Conservation (phyloP, 1,284 basidiomycete species). For the Cystobasidium sp. region DNA sequence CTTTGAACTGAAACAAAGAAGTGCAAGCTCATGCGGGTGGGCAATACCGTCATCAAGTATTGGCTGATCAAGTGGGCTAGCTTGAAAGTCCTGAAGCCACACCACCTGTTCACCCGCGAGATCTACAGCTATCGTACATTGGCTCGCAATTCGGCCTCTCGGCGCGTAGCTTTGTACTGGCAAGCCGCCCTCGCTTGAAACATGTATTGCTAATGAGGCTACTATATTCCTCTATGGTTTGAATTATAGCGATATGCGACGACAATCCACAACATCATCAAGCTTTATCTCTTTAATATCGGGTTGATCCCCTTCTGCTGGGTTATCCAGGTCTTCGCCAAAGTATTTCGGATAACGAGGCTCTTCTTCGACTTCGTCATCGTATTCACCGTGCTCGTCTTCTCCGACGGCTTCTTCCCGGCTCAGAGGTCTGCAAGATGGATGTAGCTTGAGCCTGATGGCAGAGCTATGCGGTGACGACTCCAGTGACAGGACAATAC, state of each 20-base stretch:
- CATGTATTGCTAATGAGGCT: too few species aligned
- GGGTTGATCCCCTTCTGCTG: constrained; percentile 1
- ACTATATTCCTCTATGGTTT: not conserved
- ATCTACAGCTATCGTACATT: too few species aligned
- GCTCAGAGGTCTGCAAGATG: constrained; percentile 27
- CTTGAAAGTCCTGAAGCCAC: too few species aligned
- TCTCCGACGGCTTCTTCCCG: constrained; percentile 8
- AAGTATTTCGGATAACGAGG: constrained; percentile 36
- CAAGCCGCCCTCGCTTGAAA: too few species aligned
- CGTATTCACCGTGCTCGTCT: constrained; percentile 8
- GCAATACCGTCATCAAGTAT: too few species aligned
- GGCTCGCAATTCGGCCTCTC: too few species aligned
- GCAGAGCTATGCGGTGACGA: constrained; percentile 6
- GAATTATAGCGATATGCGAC: constrained; percentile 2
- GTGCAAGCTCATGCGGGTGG: not conserved
- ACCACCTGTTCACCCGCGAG: too few species aligned
- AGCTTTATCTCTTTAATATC: constrained; percentile 42
- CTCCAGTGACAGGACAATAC: constrained; percentile 37
- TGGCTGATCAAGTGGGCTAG: too few species aligned
- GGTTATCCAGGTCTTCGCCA: constrained; percentile 44
- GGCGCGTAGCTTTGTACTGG: too few species aligned
- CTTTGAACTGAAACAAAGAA: not conserved
- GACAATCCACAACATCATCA: constrained; percentile 48
- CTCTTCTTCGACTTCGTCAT: constrained; percentile 15
- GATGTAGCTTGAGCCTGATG: constrained; percentile 48